Base-by-base conservation (phyloP, 495 filamentous ascomycete species). In the Neurospora sp. region DNA sequence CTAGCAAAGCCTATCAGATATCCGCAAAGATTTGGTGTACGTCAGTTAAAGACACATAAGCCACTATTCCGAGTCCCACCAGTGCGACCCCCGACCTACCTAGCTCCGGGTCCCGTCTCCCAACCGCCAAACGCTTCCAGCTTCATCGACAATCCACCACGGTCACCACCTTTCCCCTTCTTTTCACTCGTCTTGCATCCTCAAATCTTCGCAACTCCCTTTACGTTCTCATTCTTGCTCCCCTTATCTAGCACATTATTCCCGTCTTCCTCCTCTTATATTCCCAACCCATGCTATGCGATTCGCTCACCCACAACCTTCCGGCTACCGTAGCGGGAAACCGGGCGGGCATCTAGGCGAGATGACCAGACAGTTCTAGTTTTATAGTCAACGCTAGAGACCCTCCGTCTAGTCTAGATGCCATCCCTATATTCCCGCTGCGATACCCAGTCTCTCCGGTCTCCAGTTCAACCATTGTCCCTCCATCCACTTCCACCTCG, bases 1-100 rank as follows among this genome's bases (percentile, higher is more conserved):
- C 20, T 54, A 54, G 14, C 46, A 54, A 14, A 20, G 18, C 0
- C 8, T 46, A 46, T 10, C 44, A 46, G 18, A 20, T 3, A 9
- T 1, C 0, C 3, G 16, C 16, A 8, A 1, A 8, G 0, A 3
- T 44, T n/a, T n/a, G 18, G 18, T n/a, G 7, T 44, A 9, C 0
- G 2, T 18, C 6, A n/a, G 42, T n/a, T n/a, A 44, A 9, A 44
- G 16, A 3, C 2, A 44, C 2, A 1, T n/a, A 44, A 44, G 3
- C 0, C 18, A 44, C 42, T n/a, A 44, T 44, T 44, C 42, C 42
- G 18, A 0, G 7, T 18, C 7, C 41, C 42, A 44, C 42, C 18
- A 44, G n/a, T n/a, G 16, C 41, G 16, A 18, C 5, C 7, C 7
- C 40, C 14, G 42, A 44, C 42, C 8, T 44, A 44, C 42, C 8